phyloP scores from a whole-genome alignment of 192 early-diverging fungal species.

The Phycomyces nitens region DNA sequence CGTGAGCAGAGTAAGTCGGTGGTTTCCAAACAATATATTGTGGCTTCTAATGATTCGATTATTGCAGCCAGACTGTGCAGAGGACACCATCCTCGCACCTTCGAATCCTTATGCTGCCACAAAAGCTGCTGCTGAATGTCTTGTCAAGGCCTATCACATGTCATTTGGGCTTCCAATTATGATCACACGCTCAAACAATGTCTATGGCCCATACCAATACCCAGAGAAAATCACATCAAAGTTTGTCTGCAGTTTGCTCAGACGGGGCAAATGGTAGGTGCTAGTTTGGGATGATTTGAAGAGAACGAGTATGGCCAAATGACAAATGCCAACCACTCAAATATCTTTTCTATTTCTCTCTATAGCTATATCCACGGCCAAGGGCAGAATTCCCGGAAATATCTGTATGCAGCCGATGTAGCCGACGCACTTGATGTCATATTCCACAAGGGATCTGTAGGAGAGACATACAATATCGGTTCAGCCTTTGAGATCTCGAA shows the following conservation, averaged over 20 bases:
- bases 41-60: not conserved
- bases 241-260: constrained; percentile 64
- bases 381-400: constrained; percentile 68
- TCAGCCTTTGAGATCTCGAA: constrained; percentile 69
- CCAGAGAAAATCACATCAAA: constrained; percentile 86
- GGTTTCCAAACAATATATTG: not conserved
- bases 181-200: constrained; percentile 78
- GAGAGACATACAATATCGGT: constrained; percentile 81
- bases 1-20: constrained; percentile 40
- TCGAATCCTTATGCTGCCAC: constrained; percentile 82
- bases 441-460: constrained; percentile 59
- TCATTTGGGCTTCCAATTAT: constrained; percentile 75
- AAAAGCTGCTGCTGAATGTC: constrained; percentile 81
- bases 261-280: constrained; percentile 49
- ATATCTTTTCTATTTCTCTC: constrained; percentile 4
- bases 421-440: constrained; percentile 66
- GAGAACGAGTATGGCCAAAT: too few relatives aligned
- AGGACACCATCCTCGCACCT: constrained; percentile 62
- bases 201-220: constrained; percentile 79
- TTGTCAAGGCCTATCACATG: constrained; percentile 72
- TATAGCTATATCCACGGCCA: constrained; percentile 68
- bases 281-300: too few relatives aligned
- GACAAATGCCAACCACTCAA: too few relatives aligned
- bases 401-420: constrained; percentile 70
- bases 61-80: constrained; percentile 56